These are phyloP conservation scores for Salix purpurea DNA, from an alignment of 345 rosid genomes.

Conservation along the genomic window DNA sequence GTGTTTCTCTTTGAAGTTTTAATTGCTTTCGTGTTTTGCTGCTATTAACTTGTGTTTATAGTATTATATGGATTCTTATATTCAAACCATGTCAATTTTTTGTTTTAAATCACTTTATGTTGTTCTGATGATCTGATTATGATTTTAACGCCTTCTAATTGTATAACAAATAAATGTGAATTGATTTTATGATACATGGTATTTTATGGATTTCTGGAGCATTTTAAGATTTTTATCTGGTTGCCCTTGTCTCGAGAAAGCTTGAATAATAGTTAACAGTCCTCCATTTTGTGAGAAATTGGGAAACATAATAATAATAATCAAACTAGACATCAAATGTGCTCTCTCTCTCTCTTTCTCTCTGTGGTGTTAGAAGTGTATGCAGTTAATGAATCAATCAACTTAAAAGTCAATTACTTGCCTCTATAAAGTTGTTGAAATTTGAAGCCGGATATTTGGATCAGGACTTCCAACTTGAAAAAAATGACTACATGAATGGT, in stretches of 20 bases:
- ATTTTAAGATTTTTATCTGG: not conserved
- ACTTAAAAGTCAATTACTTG: not conserved
- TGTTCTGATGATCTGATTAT: not conserved
- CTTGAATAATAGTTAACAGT: not conserved
- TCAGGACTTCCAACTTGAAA: not conserved
- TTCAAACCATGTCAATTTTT: not conserved
- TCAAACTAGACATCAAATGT: not conserved
- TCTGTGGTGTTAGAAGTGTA: not conserved
- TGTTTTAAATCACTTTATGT: not conserved
- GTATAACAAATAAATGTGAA: not conserved
- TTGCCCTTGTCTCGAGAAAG: not conserved
- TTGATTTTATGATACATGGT: not conserved
- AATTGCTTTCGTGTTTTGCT: not conserved
- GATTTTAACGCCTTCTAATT: not conserved
- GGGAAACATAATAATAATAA: not conserved
- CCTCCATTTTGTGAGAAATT: not conserved
- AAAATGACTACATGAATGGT: not conserved
- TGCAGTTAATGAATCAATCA: not conserved
- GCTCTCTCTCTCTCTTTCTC: no score
- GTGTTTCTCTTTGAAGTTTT: not conserved
- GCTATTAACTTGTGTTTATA: not conserved
- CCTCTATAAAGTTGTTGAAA: not conserved
- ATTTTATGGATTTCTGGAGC: no score
- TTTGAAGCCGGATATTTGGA: not conserved
- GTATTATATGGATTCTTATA: not conserved